Base-by-base conservation (phyloP, 1,139 yeast species). In the Saccharomyces hybrid region DNA sequence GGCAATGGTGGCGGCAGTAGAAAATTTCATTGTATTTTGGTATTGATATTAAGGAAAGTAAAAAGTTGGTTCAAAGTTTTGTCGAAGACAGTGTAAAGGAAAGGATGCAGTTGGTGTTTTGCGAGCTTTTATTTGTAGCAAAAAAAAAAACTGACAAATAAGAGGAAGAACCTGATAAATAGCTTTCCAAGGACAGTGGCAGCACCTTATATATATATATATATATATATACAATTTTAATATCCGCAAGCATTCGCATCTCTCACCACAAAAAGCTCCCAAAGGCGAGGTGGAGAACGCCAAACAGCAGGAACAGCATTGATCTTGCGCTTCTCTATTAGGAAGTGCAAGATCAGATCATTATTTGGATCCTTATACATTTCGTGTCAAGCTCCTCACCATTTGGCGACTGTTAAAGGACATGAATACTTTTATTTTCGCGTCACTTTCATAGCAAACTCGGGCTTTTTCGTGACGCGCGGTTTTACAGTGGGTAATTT, bases 1-100 rank as follows among this genome's bases (percentile, higher is more conserved):
- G 26, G 59, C 49, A 38, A 59, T 52, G 14, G 63, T 51, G 47
- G 68, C 59, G 50, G 55, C 58, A 56, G 68, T 59, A 54, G 65
- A 55, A 49, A 56, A 53, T 55, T 56, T 57, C 61, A 59, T 63
- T 53, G 58, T 53, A 4, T 38, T 38, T 9, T 38, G 44, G 19
- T 38, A 38, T 38, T 38, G 26, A 4, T 38, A 9, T 38, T 19
- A 21, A 52, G 26, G 48, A 52, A 34, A 31, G 51, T 48, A 41
- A 28, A 9, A 38, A 38, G 51, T 41, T 51, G 54, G 50, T 12
- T 9, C 46, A 38, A 4, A 41, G 14, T 34, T 34, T 16, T 14
- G 52, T 16, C 21, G 31, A 28, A 48, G 34, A 14, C 9, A 14
- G 7, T 14, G 24, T 8, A 14, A 27, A 26, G 7, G 31, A 38